phyloP scores from a whole-genome alignment of 768 basidiomycete genomes.

The Termitomyces titanicus region DNA sequence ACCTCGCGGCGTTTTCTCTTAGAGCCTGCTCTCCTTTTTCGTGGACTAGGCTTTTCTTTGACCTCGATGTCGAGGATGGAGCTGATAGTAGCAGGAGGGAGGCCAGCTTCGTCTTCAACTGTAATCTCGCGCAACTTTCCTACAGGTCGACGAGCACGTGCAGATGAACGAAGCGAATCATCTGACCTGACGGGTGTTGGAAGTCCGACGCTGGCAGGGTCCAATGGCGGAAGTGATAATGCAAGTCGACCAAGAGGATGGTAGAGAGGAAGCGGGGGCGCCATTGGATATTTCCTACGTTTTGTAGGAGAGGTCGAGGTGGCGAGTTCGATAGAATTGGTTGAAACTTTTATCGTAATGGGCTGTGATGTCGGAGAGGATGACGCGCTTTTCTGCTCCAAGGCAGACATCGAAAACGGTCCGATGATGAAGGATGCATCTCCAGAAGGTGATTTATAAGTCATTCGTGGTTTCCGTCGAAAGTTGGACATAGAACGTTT shows the following conservation, averaged over 20 bases:
- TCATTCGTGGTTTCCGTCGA: slow-evolving; percentile 54
- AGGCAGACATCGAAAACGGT: slow-evolving; percentile 6
- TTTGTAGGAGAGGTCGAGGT: background rate
- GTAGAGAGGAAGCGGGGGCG: slow-evolving; percentile 56
- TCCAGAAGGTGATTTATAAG: slow-evolving; percentile 54
- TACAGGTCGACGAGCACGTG: slow-evolving; percentile 42
- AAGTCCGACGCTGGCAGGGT: slow-evolving; percentile 54
- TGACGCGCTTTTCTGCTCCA: slow-evolving; percentile 8
- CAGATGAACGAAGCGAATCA: slow-evolving; percentile 33
- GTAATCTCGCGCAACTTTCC: slow-evolving; percentile 50
- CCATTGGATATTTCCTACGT: slow-evolving; percentile 24
- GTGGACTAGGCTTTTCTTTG: slow-evolving; percentile 45
- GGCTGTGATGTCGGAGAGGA: slow-evolving; percentile 7
- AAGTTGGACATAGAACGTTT: slow-evolving; percentile 21
- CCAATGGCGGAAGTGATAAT: slow-evolving; percentile 61
- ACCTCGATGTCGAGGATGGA: slow-evolving; percentile 35
- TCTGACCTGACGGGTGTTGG: slow-evolving; percentile 43
- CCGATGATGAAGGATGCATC: slow-evolving; percentile 19
- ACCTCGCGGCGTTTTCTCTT: slow-evolving; percentile 58
- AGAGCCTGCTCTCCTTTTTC: slow-evolving; percentile 45
- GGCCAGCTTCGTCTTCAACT: slow-evolving; percentile 32
- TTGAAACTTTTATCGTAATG: slow-evolving; percentile 4
- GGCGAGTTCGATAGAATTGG: slow-evolving; percentile 1
- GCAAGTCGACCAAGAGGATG: slow-evolving; percentile 64
- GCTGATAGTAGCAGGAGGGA: slow-evolving; percentile 22